Percentiles rank a stretch among this genome's conserved stretches.
Evolutionary conservation across 179 eudicot species (phyloP).

Genomic region (Actinidia arguta): DNA sequence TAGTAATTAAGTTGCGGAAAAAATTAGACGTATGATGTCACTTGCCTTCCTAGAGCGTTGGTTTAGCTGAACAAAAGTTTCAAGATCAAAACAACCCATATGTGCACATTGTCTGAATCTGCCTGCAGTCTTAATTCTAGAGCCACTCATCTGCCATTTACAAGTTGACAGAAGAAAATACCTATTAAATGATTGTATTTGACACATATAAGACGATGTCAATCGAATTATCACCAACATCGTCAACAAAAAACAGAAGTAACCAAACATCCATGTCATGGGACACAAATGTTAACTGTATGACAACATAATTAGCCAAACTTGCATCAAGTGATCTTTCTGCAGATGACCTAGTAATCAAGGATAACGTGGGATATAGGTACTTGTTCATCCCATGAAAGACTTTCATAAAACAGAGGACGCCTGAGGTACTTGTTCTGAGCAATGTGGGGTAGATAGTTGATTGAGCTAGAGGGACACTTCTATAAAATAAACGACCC

Average conservation of each 20-base stretch:
- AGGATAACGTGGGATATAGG: too few species aligned
- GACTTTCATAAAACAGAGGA: background rate
- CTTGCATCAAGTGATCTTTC: constrained; percentile 16
- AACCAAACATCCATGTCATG: background rate
- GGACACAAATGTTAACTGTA: background rate
- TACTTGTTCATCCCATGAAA: background rate
- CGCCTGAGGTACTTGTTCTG: background rate
- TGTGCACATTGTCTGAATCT: constrained; percentile 91
- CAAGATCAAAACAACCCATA: constrained; percentile 99
- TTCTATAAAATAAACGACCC: too few species aligned
- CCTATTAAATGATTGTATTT: background rate
- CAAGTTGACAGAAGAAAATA: background rate
- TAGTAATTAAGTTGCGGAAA: constrained; percentile 6
- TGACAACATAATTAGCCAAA: background rate
- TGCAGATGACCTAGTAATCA: background rate
- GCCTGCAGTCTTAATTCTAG: constrained; percentile 91
- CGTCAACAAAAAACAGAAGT: background rate
- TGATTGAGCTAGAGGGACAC: too few species aligned
- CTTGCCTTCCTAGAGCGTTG: constrained; percentile 95
- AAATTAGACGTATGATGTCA: background rate
- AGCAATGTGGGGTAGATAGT: too few species aligned
- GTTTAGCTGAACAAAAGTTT: constrained; percentile 85
- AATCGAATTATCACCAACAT: background rate
- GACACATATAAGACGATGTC: background rate
- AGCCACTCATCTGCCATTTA: constrained; percentile 87